Conservation (phyloP, 495 filamentous ascomycete genomes). For the Ascodesmis nigricans region DNA sequence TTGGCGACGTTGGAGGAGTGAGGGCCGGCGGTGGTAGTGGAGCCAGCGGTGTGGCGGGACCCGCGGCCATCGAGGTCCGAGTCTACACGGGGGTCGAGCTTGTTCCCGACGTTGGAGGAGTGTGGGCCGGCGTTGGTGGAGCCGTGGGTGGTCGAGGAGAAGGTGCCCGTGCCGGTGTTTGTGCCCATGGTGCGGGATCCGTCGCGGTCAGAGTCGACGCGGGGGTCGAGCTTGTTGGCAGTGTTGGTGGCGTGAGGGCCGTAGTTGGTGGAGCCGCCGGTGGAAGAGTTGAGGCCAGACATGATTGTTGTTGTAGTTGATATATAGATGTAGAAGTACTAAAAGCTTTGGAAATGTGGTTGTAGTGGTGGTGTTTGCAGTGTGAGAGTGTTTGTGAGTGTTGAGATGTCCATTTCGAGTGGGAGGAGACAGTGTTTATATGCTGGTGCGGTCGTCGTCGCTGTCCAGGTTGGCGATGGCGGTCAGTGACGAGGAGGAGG, state of each 20-base stretch:
- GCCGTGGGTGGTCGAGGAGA: neutral
- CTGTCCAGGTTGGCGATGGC: too few relatives aligned
- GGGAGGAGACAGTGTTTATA: too few relatives aligned
- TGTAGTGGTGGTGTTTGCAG: too few relatives aligned
- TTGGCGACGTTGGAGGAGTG: constrained; percentile 31
- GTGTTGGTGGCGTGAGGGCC: constrained; percentile 32
- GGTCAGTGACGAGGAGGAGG: too few relatives aligned
- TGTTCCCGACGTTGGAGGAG: constrained; percentile 29
- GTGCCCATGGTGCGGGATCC: constrained; percentile 19
- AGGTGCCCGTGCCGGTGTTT: constrained; percentile 12
- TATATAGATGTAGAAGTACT: too few relatives aligned
- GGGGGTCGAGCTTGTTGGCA: constrained; percentile 31
- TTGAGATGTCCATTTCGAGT: too few relatives aligned
- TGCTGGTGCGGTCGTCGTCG: too few relatives aligned
- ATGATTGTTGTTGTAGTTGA: too few relatives aligned
- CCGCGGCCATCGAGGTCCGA: constrained; percentile 24
- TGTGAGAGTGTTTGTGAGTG: too few relatives aligned
- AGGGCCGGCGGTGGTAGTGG: constrained; percentile 27
- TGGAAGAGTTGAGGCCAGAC: constrained; percentile 12
- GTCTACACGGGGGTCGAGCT: constrained; percentile 22
- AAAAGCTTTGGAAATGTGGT: too few relatives aligned
- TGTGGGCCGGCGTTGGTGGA: constrained; percentile 28
- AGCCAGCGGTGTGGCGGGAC: constrained; percentile 8
- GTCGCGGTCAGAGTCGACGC: constrained; percentile 9
- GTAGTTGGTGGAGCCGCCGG: constrained; percentile 16